Base-by-base conservation (phyloP, 139 green algal genomes). In the Chlamydomonas sp. region DNA sequence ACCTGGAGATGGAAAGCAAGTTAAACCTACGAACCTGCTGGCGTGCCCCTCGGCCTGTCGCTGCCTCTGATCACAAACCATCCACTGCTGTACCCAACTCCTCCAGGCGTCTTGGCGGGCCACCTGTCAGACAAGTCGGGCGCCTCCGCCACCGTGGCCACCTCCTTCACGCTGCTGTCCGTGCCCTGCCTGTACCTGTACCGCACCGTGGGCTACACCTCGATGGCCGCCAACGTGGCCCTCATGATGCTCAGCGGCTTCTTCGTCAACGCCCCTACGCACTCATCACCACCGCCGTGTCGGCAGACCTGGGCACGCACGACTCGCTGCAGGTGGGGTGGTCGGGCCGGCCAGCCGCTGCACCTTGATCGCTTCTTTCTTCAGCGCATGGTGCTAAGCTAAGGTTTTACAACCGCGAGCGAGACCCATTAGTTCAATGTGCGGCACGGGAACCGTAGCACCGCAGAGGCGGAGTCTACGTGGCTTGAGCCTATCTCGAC, bases 241-340 rank as follows among this genome's bases (percentile, higher is more conserved):
- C 93, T 99, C 2, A 98, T 99, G 94, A 96, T 97, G 91, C 7
- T 94, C 7, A 92, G 91, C 9, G 97, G 97, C n/a, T 96, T 99
- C 80, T 97, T 97, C 61, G 97, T 99, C 9, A 99, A 99, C 88
- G 97, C 1, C 97, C 97, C 61, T 99, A 99, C 84, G 97, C 97
- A 16, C 94, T 99, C 77, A 99, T 99, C 91, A 99, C 97, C 20
- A 99, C 97, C 1, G 97, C 97, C 0, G 97, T 99, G 9, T 97
- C 91, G n/a, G 97, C 97, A 1, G 97, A 99, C 90, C 92, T 99
- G 14, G 97, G 97, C n/a, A 97, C 94, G 20, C 97, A 99, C 85
- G 93, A 97, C 83, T 97, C 92, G 60, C 86, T 99, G 76, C 90
- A 93, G 85, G 90, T 91, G 80, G 0, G 80, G 60, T 6, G 71